These are phyloP conservation scores for Chrysanthemum makinoi DNA, from an alignment of 129 eudicot genomes.

Conservation along the genomic window DNA sequence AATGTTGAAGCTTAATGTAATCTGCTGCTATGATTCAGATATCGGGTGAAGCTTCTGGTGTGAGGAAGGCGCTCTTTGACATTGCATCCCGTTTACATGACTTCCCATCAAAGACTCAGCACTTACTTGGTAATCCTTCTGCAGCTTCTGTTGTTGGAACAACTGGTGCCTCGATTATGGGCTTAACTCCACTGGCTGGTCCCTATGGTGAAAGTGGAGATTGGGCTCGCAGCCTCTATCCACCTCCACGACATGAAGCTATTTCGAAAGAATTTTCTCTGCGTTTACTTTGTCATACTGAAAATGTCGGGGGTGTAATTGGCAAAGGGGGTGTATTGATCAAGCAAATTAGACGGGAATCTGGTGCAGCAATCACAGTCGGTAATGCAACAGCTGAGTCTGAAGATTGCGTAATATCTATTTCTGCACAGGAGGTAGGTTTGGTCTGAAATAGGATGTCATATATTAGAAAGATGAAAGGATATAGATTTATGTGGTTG, in stretches of 20 bases:
- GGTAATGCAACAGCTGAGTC: conserved; percentile 62
- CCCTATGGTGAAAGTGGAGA: conserved; percentile 41
- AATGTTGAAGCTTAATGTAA: conserved; percentile 3
- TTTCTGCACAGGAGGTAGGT: conserved; percentile 71
- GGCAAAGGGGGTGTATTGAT: conserved; percentile 78
- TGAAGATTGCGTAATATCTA: conserved; percentile 69
- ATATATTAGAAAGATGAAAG: not conserved
- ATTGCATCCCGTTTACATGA: conserved; percentile 43
- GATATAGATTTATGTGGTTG: not conserved
- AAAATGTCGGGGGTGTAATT: conserved; percentile 79
- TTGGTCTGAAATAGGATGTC: not conserved
- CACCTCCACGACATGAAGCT: conserved; percentile 52
- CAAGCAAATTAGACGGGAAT: conserved; percentile 82
- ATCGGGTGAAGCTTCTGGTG: conserved; percentile 18
- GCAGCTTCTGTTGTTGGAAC: conserved; percentile 40
- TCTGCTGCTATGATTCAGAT: conserved; percentile 9
- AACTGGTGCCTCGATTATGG: conserved; percentile 58
- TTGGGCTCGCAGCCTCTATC: conserved; percentile 34
- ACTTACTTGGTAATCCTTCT: conserved; percentile 51
- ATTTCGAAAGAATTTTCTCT: conserved; percentile 67
- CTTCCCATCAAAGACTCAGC: conserved; percentile 77
- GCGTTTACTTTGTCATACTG: conserved; percentile 63
- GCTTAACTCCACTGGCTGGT: conserved; percentile 56
- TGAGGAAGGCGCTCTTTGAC: not conserved
- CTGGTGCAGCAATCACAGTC: conserved; percentile 69